Base-by-base conservation (phyloP, 768 basidiomycete genomes). In the Termitomyces heimii region DNA sequence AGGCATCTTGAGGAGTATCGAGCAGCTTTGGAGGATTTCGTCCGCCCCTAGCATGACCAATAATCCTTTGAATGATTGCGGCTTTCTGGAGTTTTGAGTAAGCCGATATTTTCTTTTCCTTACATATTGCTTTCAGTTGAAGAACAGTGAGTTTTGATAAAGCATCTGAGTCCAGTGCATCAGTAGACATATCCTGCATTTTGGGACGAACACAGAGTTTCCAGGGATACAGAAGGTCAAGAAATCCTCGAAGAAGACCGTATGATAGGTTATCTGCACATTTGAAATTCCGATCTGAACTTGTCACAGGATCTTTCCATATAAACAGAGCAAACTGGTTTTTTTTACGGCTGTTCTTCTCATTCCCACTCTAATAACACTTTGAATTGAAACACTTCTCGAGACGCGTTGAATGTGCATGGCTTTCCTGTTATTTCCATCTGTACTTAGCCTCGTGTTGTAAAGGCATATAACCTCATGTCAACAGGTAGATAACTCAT, bases 11-110 rank as follows among this genome's bases (percentile, higher is more conserved):
- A 12, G 16, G 2, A 8, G 22, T 22, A 45, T 14, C 8, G 12
- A 32, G 10, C 22, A 32, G 4, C 48, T 49, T 49, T 24, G 10
- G 4, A n/a, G 16, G 9, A 42, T 29, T 14, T 16, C 7, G 13
- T 32, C 34, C 48, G 2, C 10, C 31, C 31, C 31, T 8, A 24
- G 45, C 46, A 43, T 53, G 35, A 7, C 57, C 58, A 29, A 83
- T 66, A 20, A 77, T 63, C 65, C 78, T 86, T 58, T 75, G 73
- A 29, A 90, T 68, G 37, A 90, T 74, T 1, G 73, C 79, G 52
- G 73, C 70, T 67, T 89, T 89, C 40, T 69, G 66, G 20, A 88
- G 78, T 65, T 85, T 91, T 10, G 86, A 87, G 65, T 88, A 90
- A 0, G 85, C 85, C 43, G 73, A 65, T 26, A 90, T 71, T 22